phyloP scores from a whole-genome alignment of 1,139 yeast species.

The Magnusiomyces magnusii region DNA sequence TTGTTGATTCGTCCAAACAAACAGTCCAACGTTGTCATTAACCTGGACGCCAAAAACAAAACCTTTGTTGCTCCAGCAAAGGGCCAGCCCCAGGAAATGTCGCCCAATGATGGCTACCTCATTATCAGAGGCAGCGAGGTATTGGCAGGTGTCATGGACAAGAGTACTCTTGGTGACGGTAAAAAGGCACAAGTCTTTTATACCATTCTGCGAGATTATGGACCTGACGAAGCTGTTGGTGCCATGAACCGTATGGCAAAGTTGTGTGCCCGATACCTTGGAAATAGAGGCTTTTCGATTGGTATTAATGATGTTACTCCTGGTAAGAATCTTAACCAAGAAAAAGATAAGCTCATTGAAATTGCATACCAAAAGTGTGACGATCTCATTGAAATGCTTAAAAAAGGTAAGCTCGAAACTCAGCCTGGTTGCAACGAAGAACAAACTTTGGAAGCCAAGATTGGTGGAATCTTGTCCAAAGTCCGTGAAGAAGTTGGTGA shows the following conservation, averaged over 20 bases:
- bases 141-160: constrained; percentile 94
- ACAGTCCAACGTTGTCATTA: constrained; percentile 69
- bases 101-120: constrained; percentile 94
- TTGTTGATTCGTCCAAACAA: constrained; percentile 77
- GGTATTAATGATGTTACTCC: constrained; percentile 99
- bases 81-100: constrained; percentile 80
- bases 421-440: constrained; percentile 99
- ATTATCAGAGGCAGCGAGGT: constrained; percentile 85
- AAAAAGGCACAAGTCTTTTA: constrained; percentile 95
- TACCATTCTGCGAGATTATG: constrained; percentile 89
- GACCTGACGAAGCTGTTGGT: constrained; percentile 87
- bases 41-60: constrained; percentile 90
- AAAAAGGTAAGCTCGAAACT: constrained; percentile 86
- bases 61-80: constrained; percentile 70
- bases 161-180: constrained; percentile 94
- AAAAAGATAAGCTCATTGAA: constrained; percentile 86
- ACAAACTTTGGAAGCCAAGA: constrained; percentile 94
- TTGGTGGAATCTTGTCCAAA: constrained; percentile 90
- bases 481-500: constrained; percentile 99
- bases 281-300: constrained; percentile 93
- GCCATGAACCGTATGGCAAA: constrained; percentile 99
- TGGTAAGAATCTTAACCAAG: constrained; percentile 62
- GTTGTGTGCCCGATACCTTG: constrained; percentile 88
- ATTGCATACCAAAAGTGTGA: constrained; percentile 89
- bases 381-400: constrained; percentile 71